Evolutionary conservation across 257 asterid species (phyloP).

Genomic region (Perilla frutescens): DNA sequence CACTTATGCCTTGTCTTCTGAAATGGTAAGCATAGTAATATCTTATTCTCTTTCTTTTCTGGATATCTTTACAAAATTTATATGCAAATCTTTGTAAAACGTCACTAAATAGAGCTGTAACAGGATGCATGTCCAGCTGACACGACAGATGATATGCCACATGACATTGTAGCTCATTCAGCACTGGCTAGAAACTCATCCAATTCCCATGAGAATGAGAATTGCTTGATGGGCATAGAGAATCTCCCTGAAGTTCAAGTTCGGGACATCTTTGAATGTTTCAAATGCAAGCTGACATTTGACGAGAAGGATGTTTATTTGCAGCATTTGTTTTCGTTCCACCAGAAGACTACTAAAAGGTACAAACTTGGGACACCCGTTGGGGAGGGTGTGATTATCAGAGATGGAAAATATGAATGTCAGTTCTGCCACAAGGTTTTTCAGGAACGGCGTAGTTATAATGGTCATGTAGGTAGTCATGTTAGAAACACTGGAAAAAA

Average conservation of each 20-base stretch:
- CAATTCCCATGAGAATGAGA: slow-evolving; percentile 46
- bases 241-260: slow-evolving; percentile 92
- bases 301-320: slow-evolving; percentile 73
- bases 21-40: slow-evolving; percentile 50
- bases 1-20: slow-evolving; percentile 48
- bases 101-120: slow-evolving; percentile 42
- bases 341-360: slow-evolving; percentile 82
- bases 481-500: slow-evolving; percentile 69
- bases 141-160: slow-evolving; percentile 34
- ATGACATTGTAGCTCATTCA: slow-evolving; percentile 47
- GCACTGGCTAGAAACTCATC: slow-evolving; percentile 44
- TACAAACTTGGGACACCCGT: slow-evolving; percentile 69
- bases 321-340: slow-evolving; percentile 84
- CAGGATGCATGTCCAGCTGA: slow-evolving; percentile 56
- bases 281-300: slow-evolving; percentile 76
- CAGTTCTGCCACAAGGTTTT: slow-evolving; percentile 94
- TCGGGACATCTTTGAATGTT: slow-evolving; percentile 78
- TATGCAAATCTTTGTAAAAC: slow-evolving; percentile 33
- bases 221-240: slow-evolving; percentile 64
- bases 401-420: slow-evolving; percentile 88
- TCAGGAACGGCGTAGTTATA: slow-evolving; percentile 77
- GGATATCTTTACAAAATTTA: slow-evolving; percentile 21
- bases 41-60: slow-evolving; percentile 8
- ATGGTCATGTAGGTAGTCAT: slow-evolving; percentile 88
- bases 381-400: slow-evolving; percentile 81